phyloP scores from a whole-genome alignment of 164 flowering plant species.

The Chloranthus sessilifolius region DNA sequence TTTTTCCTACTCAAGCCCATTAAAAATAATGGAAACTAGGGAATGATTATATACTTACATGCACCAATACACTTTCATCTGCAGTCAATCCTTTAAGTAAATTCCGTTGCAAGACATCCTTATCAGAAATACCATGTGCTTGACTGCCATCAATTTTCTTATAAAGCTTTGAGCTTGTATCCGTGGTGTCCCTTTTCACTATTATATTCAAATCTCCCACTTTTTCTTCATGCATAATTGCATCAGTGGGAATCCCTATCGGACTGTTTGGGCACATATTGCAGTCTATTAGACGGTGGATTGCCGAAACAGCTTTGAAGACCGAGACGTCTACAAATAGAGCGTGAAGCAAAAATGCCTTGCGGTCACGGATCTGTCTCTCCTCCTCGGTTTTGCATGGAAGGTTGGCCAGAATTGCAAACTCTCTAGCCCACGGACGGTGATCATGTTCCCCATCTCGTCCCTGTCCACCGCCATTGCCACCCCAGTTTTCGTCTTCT shows the following conservation, averaged over 20 bases:
- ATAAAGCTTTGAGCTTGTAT: conserved; percentile 37
- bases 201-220: conserved; percentile 61
- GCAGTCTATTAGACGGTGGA: conserved; percentile 40
- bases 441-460: conserved; percentile 49
- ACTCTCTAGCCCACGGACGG: conserved; percentile 86
- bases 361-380: conserved; percentile 78
- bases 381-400: conserved; percentile 96
- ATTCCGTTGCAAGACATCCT: conserved; percentile 47
- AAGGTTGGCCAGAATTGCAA: conserved; percentile 67
- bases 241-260: conserved; percentile 13
- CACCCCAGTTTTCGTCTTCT: conserved; percentile 96
- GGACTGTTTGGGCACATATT: conserved; percentile 11
- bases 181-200: conserved; percentile 40
- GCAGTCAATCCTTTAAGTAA: conserved; percentile 89
- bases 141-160: conserved; percentile 26
- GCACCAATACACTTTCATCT: conserved; percentile 79
- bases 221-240: conserved; percentile 48
- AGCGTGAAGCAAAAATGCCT: conserved; percentile 87
- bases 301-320: conserved; percentile 65
- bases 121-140: conserved; percentile 21
- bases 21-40: too few species aligned
- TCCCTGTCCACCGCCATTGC: conserved; percentile 93
- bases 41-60: conserved; percentile 45
- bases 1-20: too few species aligned
- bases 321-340: conserved; percentile 73